Base-by-base conservation (phyloP, 306 rosid genomes). In the Pachyrhizus erosus region DNA sequence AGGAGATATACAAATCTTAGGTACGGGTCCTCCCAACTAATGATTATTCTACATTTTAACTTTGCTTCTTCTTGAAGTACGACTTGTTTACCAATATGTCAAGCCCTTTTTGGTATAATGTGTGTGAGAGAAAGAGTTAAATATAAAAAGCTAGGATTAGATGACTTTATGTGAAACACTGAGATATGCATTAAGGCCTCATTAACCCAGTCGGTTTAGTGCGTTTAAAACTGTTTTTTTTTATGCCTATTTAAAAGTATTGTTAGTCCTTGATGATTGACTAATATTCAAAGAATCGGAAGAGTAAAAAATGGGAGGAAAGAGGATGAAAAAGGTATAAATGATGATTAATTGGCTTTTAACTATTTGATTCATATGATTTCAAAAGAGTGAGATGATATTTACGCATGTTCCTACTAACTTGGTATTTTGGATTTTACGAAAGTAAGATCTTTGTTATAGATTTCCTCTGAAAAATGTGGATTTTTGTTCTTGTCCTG, bases 401-500 rank as follows among this genome's bases (percentile, higher is more conserved):
- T 62, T 62, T 29, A 14, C 13, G 11, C 42, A 29, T 62, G 70
- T n/a, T 62, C 15, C 10, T 7, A 62, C 23, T 62, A 5, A 7
- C 18, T 29, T 62, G 43, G 42, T 15, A 62, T 62, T 62, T 62
- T 62, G 40, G 21, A 29, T 29, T 13, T 29, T 14, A 15, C 6
- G 18, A 62, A 62, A 31, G 1, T 15, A 29, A 7, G 42, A 1
- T 62, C n/a, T 62, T 29, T 62, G 12, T 31, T 62, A 62, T 29
- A 62, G 42, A 62, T 62, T 62, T 62, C 13, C 15, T 29, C 23
- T 29, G 42, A 62, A 15, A 60, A 62, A 31, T 62, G 23, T 15
- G 42, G 21, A 62, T 62, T 62, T 8, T 21, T 66, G 72, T 37
- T 66, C 48, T 66, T 66, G 72, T 66, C 48, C 72, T 66, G 15